Evolutionary conservation across 148 eudicot species (phyloP), one percentile per base, ranked within the genome.

Genomic region (Camellia japonica): DNA sequence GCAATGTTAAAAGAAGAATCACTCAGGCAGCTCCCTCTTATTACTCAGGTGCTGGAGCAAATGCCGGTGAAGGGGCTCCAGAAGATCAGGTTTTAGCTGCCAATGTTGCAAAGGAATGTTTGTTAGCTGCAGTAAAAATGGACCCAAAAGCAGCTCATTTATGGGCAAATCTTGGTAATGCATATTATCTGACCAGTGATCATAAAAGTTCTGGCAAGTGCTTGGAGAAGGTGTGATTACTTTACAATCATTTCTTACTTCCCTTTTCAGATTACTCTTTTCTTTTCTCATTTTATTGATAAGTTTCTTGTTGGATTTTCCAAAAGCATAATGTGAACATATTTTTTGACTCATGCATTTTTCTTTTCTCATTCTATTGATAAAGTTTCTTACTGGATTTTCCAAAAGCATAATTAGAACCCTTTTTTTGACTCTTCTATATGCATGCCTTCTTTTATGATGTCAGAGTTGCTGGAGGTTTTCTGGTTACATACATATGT

Each of bases 161-260:
- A 62, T 97, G 99, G 99, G 93, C 91, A 46, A 97, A 97, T 88
- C 93, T 97, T 83, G 92, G 98, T 74, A 92, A 85, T 84, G 97
- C 99, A 55, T 94, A 89, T 80, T 82, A 86, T 81, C 83, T 94
- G 83, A 80, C 83, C 58, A 93, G 97, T 79, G 97, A 97, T 85
- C 86, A 91, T 82, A 89, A 78, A 88, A 92, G 90, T 83, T 88
- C 95, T 51, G 87, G 88, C 83, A 94, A 94, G 86, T 97, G 99
- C 87, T 89, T 97, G 84, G 99, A 97, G 84, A 94, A 92, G 97
- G 99, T 96, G 46, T 62, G 51, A 9, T 70, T 6, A 66, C 66
- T 79, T 51, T 76, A 61, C 30, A n/a, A 51, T 71, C 56, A 61
- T 56, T 49, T 64, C 1, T 63, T 8, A 5, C 47, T 59, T 52